Evolutionary conservation across 208 protist species (phyloP).

Genomic region (Acanthamoeba triangularis): DNA sequence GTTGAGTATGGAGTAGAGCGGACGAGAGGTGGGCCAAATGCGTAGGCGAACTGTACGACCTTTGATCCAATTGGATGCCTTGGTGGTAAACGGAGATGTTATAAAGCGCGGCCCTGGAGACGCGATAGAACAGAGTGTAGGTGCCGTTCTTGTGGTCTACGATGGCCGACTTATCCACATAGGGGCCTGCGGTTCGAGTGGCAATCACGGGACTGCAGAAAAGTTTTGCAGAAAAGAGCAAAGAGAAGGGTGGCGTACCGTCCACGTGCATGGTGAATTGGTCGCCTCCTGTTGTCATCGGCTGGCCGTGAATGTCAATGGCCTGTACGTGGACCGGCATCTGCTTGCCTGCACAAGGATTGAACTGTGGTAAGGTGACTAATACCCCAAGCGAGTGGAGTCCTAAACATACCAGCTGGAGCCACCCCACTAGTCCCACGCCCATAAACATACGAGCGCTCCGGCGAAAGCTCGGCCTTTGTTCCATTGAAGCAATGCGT

Average conservation of each 20-base stretch:
- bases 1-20: not conserved
- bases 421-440: not conserved
- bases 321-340: not conserved
- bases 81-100: conserved; percentile 3
- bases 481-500: not conserved
- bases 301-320: not conserved
- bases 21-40: not conserved
- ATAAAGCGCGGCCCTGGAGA: not conserved
- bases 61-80: not conserved
- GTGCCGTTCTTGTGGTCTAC: conserved; percentile 1
- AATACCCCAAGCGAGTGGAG: not conserved
- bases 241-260: not conserved
- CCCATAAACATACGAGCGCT: not conserved
- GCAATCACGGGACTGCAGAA: not conserved
- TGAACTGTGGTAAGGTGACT: not conserved
- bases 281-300: conserved; percentile 9
- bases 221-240: too few relatives aligned
- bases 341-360: not conserved
- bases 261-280: conserved; percentile 7
- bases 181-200: not conserved
- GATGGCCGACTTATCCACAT: not conserved
- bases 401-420: not conserved
- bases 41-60: not conserved
- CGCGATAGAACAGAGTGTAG: not conserved
- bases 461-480: not conserved